Percentiles rank a stretch among this genome's conserved stretches.
These are phyloP conservation scores for Perilla frutescens DNA, from an alignment of 257 asterid species.

Conservation along the genomic window DNA sequence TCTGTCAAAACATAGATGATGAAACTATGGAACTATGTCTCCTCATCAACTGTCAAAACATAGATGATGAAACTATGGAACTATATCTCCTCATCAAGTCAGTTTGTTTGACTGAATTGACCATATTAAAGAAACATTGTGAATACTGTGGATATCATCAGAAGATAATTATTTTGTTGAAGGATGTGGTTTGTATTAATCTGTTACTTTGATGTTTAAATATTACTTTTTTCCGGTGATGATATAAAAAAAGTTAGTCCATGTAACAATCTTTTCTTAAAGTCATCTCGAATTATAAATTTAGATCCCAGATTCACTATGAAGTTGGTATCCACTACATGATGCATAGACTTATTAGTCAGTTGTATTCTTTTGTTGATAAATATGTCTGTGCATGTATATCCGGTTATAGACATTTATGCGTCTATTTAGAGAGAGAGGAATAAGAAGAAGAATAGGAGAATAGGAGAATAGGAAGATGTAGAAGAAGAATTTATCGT, in stretches of 20 bases:
- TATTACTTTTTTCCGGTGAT: not conserved
- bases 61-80: not conserved
- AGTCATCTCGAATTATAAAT: slow-evolving; percentile 9
- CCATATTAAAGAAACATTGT: not conserved
- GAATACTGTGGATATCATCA: slow-evolving; percentile 1
- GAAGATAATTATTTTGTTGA: not conserved
- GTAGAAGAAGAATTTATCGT: not conserved
- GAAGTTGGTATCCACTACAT: not conserved
- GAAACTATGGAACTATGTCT: slow-evolving; percentile 2
- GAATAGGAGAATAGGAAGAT: not conserved
- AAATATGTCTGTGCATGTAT: not conserved
- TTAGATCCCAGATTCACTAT: not conserved
- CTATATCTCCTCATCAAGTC: not conserved
- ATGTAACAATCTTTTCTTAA: slow-evolving; percentile 1
- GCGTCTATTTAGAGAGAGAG: not conserved
- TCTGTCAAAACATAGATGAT: slow-evolving; percentile 1
- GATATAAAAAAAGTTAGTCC: slow-evolving; percentile 5
- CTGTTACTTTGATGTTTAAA: slow-evolving; percentile 6
- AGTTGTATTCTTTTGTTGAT: not conserved
- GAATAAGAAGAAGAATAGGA: too few relatives aligned
- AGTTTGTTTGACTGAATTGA: not conserved
- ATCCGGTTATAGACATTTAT: not conserved
- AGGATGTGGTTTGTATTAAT: not conserved
- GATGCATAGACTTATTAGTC: not conserved
- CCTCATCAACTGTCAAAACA: not conserved